Evolutionary conservation across 129 eudicot genomes (phyloP).

Genomic region (Cynara cardunculus): DNA sequence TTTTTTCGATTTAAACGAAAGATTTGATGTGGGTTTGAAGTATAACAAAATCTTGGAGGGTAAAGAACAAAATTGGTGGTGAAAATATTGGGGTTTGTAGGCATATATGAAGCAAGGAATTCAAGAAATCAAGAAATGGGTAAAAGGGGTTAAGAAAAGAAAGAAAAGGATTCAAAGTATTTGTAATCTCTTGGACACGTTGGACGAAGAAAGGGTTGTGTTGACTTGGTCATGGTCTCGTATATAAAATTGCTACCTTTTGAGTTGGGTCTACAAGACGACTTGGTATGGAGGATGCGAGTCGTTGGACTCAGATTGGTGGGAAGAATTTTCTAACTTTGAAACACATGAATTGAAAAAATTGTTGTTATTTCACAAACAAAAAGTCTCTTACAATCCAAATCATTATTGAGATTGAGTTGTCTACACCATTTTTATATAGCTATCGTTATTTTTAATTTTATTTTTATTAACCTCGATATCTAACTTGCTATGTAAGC

Average conservation of each 20-base stretch:
- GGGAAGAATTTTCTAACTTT: constrained; percentile 44
- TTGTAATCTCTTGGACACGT: constrained; percentile 41
- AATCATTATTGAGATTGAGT: neutral
- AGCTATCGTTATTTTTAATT: too few relatives aligned
- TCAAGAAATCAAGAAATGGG: constrained; percentile 22
- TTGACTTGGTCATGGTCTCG: constrained; percentile 51
- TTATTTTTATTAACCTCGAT: too few relatives aligned
- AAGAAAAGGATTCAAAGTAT: constrained; percentile 52
- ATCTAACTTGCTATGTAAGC: too few relatives aligned
- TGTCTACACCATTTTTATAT: neutral
- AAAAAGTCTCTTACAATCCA: neutral
- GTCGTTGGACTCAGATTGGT: constrained; percentile 21
- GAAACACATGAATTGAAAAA: constrained; percentile 42
- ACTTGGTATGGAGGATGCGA: constrained; percentile 36
- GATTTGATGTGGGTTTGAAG: neutral
- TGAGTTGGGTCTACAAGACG: constrained; percentile 48
- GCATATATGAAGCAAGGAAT: constrained; percentile 19
- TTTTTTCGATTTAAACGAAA: neutral
- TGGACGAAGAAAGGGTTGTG: constrained; percentile 21
- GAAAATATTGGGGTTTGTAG: neutral
- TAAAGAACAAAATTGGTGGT: constrained; percentile 1
- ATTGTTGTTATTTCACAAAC: constrained; percentile 14
- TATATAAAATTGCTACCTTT: neutral
- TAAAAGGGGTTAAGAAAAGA: constrained; percentile 42
- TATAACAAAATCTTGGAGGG: constrained; percentile 8